Evolutionary conservation across 805 yeast species (phyloP).

Genomic region (Kluyveromyces nonfermentans): DNA sequence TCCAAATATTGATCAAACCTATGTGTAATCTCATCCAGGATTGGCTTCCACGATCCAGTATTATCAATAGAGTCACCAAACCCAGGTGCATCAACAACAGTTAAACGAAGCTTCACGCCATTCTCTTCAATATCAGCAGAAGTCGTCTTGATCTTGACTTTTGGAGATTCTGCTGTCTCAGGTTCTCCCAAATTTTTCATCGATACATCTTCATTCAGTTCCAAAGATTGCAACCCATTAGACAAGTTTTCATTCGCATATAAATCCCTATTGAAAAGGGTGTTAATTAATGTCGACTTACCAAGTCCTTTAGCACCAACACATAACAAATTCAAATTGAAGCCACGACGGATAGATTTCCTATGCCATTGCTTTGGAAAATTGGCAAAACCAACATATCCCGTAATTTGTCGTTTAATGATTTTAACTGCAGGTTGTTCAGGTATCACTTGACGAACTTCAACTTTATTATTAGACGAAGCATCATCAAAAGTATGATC

Average conservation of each 20-base stretch:
- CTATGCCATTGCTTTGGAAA: conserved; percentile 98
- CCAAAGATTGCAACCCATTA: conserved; percentile 2
- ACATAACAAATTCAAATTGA: conserved; percentile 77
- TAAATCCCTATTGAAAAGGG: conserved; percentile 67
- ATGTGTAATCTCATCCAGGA: conserved; percentile 76
- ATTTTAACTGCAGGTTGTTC: conserved; percentile 42
- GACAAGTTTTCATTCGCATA: conserved; percentile 25
- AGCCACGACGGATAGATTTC: conserved; percentile 82
- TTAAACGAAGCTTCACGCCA: conserved; percentile 78
- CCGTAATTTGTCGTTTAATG: conserved; percentile 74
- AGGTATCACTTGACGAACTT: conserved; percentile 24
- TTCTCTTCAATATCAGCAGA: conserved; percentile 81
- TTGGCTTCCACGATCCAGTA: conserved; percentile 76
- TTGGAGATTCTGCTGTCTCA: conserved; percentile 10
- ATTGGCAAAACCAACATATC: conserved; percentile 95
- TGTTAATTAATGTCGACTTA: conserved; percentile 83
- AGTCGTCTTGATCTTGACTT: conserved; percentile 51
- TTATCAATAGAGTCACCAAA: conserved; percentile 87
- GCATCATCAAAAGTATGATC: not conserved
- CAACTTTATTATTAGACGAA: not conserved
- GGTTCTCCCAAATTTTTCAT: conserved; percentile 5
- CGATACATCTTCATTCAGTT: conserved; percentile 1
- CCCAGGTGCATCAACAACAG: conserved; percentile 85
- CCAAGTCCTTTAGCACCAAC: conserved; percentile 93
- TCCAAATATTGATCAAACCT: conserved; percentile 87